phyloP scores from a whole-genome alignment of 1,284 basidiomycete genomes.

The Trichosporon sp. region DNA sequence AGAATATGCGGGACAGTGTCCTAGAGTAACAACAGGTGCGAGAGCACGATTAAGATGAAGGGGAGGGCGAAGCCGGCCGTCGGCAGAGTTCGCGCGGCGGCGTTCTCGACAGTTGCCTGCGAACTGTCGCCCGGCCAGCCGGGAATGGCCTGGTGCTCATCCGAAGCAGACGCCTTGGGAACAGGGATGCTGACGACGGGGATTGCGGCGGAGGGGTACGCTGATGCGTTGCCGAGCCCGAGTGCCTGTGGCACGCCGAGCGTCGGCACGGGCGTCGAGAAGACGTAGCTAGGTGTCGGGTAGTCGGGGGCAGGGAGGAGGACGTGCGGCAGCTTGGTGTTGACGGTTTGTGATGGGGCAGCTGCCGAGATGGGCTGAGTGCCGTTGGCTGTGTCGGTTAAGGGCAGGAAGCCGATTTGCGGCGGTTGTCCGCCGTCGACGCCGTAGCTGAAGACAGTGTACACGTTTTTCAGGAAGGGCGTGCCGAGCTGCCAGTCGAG shows the following conservation, averaged over 20 bases:
- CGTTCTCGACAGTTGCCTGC: slow-evolving; percentile 8
- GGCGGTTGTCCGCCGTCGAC: slow-evolving; percentile 50
- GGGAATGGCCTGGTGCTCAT: slow-evolving; percentile 17
- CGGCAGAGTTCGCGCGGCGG: no score
- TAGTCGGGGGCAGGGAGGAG: slow-evolving; percentile 68
- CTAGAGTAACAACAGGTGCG: slow-evolving; percentile 14
- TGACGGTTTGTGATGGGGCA: slow-evolving; percentile 58
- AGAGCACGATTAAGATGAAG: background rate
- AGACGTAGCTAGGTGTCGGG: slow-evolving; percentile 68
- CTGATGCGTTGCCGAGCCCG: slow-evolving; percentile 42
- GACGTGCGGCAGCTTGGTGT: slow-evolving; percentile 74
- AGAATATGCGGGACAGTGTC: background rate
- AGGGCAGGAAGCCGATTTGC: slow-evolving; percentile 50
- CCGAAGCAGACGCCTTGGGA: background rate
- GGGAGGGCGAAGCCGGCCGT: no score
- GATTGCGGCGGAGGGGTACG: slow-evolving; percentile 34
- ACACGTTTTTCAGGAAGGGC: slow-evolving; percentile 77
- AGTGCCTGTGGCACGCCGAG: slow-evolving; percentile 54
- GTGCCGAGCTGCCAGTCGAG: slow-evolving; percentile 88
- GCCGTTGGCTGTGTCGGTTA: slow-evolving; percentile 31
- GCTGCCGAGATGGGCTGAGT: slow-evolving; percentile 26
- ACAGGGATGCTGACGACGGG: slow-evolving; percentile 33
- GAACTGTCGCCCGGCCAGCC: slow-evolving; percentile 26
- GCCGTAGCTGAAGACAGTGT: slow-evolving; percentile 66
- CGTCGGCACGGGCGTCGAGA: slow-evolving; percentile 58